Evolutionary conservation across 2,329 filamentous ascomycete genomes (phyloP).

Genomic region (Ascochyta clinopodiicola): DNA sequence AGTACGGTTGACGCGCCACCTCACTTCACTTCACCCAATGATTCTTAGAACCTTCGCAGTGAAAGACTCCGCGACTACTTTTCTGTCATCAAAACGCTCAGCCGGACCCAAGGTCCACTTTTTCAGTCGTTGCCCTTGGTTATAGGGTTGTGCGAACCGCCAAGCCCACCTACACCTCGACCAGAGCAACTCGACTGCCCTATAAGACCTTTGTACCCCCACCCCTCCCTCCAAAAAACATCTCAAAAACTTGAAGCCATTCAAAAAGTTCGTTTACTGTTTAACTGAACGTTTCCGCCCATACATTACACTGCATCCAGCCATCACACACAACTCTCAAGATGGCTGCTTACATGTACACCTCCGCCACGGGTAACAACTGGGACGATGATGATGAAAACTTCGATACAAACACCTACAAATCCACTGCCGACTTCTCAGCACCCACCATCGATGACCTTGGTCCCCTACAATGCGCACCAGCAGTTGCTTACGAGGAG

Average conservation of each 20-base stretch:
- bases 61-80: not conserved
- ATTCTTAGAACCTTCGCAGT: not conserved
- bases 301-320: not conserved
- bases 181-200: not conserved
- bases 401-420: constrained; percentile 23
- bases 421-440: constrained; percentile 22
- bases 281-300: not conserved
- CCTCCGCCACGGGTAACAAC: constrained; percentile 7
- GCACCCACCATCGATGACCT: constrained; percentile 12
- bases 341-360: constrained; percentile 17
- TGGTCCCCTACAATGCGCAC: constrained; percentile 13
- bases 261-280: not conserved
- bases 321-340: not conserved
- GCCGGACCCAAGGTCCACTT: not conserved
- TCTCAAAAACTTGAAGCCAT: not conserved
- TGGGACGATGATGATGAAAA: constrained; percentile 35
- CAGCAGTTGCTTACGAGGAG: not conserved
- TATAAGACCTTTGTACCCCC: not conserved
- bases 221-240: not conserved
- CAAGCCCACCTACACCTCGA: constrained; percentile 1
- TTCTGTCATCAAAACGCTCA: not conserved
- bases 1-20: not conserved
- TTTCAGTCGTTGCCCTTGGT: not conserved
- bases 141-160: not conserved
- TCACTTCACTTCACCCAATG: not conserved